Evolutionary conservation across 1,139 yeast species (phyloP).

Genomic region (Debaryomyces subglobosus): DNA sequence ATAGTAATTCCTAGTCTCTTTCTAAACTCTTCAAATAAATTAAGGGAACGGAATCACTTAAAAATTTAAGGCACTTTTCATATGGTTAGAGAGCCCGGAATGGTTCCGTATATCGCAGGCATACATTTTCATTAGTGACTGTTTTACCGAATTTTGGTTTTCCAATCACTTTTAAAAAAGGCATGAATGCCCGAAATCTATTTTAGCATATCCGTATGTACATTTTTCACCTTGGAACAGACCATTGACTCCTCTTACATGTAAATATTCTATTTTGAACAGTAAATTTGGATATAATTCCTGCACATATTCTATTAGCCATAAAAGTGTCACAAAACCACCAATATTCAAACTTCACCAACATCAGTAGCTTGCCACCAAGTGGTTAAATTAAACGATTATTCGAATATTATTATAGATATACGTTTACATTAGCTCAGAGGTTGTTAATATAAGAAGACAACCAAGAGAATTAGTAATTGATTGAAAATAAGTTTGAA

Average conservation of each 20-base stretch:
- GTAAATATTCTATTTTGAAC: not conserved
- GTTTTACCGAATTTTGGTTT: not conserved
- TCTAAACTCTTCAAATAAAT: not conserved
- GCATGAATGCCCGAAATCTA: no score
- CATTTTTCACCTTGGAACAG: not conserved
- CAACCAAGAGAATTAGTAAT: conserved; percentile 1
- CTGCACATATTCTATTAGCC: not conserved
- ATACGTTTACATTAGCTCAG: conserved; percentile 2
- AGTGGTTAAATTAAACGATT: not conserved
- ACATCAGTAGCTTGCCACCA: conserved; percentile 7
- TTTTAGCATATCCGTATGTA: no score
- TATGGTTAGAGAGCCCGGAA: not conserved
- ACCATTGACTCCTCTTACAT: not conserved
- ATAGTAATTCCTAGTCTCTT: not conserved
- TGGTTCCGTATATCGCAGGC: conserved; percentile 2
- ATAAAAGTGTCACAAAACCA: conserved; percentile 4
- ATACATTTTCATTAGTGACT: not conserved
- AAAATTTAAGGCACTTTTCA: conserved; percentile 2
- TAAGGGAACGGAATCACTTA: not conserved
- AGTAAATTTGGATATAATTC: not conserved
- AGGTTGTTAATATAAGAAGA: not conserved
- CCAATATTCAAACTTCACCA: conserved; percentile 1
- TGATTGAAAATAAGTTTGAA: not conserved
- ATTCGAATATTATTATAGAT: not conserved
- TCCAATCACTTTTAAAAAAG: not conserved